Base-by-base conservation (phyloP, 371 early-diverging fungal genomes). In the Fennellomyces sp. region DNA sequence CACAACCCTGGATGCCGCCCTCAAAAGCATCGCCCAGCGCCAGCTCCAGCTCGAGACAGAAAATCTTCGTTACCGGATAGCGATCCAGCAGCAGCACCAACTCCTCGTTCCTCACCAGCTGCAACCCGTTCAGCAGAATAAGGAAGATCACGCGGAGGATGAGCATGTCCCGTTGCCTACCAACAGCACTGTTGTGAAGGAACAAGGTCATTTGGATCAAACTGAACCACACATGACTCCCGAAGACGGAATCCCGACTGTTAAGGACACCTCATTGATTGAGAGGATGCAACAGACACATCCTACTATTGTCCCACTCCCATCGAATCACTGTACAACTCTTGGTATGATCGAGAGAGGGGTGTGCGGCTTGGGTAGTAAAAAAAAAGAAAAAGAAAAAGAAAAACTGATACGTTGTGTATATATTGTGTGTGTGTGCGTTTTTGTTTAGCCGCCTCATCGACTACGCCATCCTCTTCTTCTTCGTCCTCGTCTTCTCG, bases 41-140 rank as follows among this genome's bases (percentile, higher is more conserved):
- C 75, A 75, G 31, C n/a, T 67, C 19, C 69, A 56, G n/a, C 36
- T 78, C 35, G 78, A 78, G 54, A 70, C 70, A 13, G 78, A 78
- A 45, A 75, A 75, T 36, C 48, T 72, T 26, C 55, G 75, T 6
- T 73, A 67, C 57, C 65, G 66, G 39, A 72, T 73, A 57, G 75
- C 71, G 5, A 62, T 73, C 29, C 69, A 72, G 15, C 75, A 78
- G 30, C 78, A 73, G 51, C 78, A 73, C 36, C 73, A 70, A 45
- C 26, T 75, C 17, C 31, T 70, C 21, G 54, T 65, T 10, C 23
- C 39, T 21, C 38, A 35, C 33, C 36, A 28, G 26, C 15, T 23
- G 56, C 56, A 27, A 31, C n/a, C n/a, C n/a, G 31, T 26, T 23
- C 58, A 35, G 27, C 53, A 51, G 13, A 2, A 49, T 28, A 2